Evolutionary conservation across 306 rosid species (phyloP).

Genomic region (Vicia villosa): DNA sequence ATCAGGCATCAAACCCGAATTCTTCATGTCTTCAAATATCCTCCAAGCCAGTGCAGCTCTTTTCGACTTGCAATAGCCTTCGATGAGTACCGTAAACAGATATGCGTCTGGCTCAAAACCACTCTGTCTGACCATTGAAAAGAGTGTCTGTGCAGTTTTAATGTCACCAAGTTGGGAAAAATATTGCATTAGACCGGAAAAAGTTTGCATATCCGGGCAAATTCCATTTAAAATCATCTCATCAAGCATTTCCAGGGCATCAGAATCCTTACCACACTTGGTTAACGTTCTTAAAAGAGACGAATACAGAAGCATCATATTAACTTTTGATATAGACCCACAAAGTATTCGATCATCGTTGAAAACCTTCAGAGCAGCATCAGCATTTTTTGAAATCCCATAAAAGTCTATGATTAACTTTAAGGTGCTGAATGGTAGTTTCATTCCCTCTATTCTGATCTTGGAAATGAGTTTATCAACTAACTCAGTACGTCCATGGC

Average conservation of each 20-base stretch:
- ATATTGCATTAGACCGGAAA: conserved; percentile 71
- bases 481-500: conserved; percentile 60
- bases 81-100: conserved; percentile 65
- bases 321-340: conserved; percentile 61
- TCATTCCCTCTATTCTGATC: conserved; percentile 72
- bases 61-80: conserved; percentile 77
- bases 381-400: conserved; percentile 76
- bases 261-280: conserved; percentile 63
- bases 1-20: conserved; percentile 60
- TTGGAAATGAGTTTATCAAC: conserved; percentile 67
- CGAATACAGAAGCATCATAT: conserved; percentile 69
- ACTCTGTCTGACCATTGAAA: conserved; percentile 68
- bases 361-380: conserved; percentile 82
- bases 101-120: conserved; percentile 70
- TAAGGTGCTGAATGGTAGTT: conserved; percentile 69
- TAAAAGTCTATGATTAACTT: conserved; percentile 73
- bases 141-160: conserved; percentile 71
- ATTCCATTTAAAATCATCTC: conserved; percentile 72
- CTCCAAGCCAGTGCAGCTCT: conserved; percentile 79
- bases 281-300: conserved; percentile 74
- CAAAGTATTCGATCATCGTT: conserved; percentile 55
- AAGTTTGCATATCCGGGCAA: conserved; percentile 76
- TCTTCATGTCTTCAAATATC: conserved; percentile 72
- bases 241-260: conserved; percentile 65
- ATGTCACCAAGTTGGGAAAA: conserved; percentile 66